These are phyloP conservation scores for Peronospora farinosa DNA, from an alignment of 352 stramenopile species.

Conservation along the genomic window DNA sequence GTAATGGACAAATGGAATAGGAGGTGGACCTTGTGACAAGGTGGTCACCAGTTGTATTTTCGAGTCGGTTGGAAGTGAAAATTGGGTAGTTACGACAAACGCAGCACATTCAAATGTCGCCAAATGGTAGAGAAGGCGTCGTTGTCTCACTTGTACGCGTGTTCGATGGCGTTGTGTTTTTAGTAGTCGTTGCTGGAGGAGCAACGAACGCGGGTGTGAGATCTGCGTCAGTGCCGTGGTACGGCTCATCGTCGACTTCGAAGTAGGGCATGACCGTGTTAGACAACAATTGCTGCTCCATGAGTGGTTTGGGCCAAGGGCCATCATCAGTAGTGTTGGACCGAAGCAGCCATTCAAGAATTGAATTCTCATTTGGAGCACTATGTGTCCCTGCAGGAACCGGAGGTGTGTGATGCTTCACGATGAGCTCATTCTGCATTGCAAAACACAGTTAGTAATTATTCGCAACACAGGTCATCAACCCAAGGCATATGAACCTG, in stretches of 20 bases:
- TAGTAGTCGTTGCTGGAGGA: slow-evolving; percentile 8
- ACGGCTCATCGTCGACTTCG: slow-evolving; percentile 39
- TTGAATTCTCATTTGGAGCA: slow-evolving; percentile 25
- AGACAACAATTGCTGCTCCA: slow-evolving; percentile 13
- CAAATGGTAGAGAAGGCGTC: slow-evolving; percentile 24
- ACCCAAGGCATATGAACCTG: slow-evolving; percentile 21
- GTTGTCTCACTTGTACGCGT: slow-evolving; percentile 15
- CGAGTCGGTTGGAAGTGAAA: slow-evolving; percentile 19
- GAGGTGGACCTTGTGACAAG: slow-evolving; percentile 13
- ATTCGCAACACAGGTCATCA: background rate
- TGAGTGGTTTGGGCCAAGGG: slow-evolving; percentile 13
- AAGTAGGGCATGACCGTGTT: slow-evolving; percentile 44
- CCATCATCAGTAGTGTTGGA: slow-evolving; percentile 43
- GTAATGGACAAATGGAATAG: slow-evolving; percentile 25
- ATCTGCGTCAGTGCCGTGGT: slow-evolving; percentile 23
- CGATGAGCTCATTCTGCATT: slow-evolving; percentile 41
- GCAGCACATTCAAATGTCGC: slow-evolving; percentile 29
- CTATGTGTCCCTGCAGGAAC: slow-evolving; percentile 17
- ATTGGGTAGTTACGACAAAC: slow-evolving; percentile 21
- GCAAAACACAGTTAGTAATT: slow-evolving; percentile 8
- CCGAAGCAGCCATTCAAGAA: slow-evolving; percentile 64
- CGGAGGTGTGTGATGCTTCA: slow-evolving; percentile 35
- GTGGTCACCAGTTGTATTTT: slow-evolving; percentile 29
- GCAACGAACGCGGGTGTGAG: slow-evolving; percentile 39
- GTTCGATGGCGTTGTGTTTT: slow-evolving; percentile 15